phyloP scores from a whole-genome alignment of 2,329 filamentous ascomycete species.

The Neonectria magnoliae region DNA sequence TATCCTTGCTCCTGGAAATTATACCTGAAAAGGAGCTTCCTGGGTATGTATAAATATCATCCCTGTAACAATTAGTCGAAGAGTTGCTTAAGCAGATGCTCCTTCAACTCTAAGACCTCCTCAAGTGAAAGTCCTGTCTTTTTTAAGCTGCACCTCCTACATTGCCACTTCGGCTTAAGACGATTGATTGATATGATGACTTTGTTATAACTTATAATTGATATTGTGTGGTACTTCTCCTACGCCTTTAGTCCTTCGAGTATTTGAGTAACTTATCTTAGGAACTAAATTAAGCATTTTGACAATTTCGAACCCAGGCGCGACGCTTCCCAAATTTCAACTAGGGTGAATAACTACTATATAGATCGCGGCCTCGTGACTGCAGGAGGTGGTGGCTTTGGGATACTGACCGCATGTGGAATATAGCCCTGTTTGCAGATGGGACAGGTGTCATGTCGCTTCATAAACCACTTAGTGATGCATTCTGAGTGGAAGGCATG shows the following conservation, averaged over 20 bases:
- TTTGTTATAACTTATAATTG: background rate
- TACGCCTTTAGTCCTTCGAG: background rate
- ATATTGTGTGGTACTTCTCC: background rate
- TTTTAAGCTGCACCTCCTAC: background rate
- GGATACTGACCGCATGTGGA: background rate
- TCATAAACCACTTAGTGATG: background rate
- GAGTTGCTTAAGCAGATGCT: background rate
- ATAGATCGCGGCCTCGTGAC: background rate
- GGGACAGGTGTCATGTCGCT: background rate
- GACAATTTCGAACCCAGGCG: background rate
- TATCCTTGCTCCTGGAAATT: too few species aligned
- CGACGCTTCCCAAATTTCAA: background rate
- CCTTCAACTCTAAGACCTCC: background rate
- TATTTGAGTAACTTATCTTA: background rate
- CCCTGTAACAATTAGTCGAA: background rate
- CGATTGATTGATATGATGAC: background rate
- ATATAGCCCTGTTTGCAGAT: background rate
- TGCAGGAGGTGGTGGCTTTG: background rate
- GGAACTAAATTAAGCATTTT: background rate
- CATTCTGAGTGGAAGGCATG: background rate
- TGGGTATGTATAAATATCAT: too few species aligned
- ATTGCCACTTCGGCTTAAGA: background rate
- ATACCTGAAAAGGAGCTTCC: too few species aligned
- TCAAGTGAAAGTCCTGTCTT: background rate
- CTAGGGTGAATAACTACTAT: background rate